These are phyloP conservation scores for Sonneratia alba DNA, from an alignment of 345 rosid species.

Conservation along the genomic window DNA sequence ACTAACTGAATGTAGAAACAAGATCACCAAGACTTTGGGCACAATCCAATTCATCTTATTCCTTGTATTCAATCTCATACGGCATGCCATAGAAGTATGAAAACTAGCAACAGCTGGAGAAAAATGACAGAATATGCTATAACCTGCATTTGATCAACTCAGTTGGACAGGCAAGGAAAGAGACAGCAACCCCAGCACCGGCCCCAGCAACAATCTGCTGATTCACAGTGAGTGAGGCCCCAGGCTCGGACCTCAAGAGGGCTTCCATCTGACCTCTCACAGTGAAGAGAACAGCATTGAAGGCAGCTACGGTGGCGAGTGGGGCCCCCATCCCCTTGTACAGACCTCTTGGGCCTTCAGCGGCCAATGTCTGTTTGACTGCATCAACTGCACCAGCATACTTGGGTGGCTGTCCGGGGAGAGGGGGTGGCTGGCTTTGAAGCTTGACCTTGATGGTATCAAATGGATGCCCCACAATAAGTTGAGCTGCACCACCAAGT, in stretches of 20 bases:
- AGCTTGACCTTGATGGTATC: constrained; percentile 99
- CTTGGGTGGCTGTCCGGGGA: constrained; percentile 72
- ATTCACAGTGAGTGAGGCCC: constrained; percentile 59
- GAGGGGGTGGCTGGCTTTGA: constrained; percentile 85
- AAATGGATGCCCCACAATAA: constrained; percentile 86
- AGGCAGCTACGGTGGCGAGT: constrained; percentile 93
- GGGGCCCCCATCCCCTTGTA: constrained; percentile 99
- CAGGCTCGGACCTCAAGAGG: constrained; percentile 71
- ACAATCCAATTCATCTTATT: not conserved
- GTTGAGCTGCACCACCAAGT: constrained; percentile 89
- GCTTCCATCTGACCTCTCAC: constrained; percentile 94
- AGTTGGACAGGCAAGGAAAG: constrained; percentile 97
- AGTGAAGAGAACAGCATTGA: constrained; percentile 88
- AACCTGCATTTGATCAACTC: constrained; percentile 98
- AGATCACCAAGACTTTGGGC: not conserved
- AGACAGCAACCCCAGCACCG: constrained; percentile 93
- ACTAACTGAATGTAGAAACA: not conserved
- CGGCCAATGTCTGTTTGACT: constrained; percentile 68
- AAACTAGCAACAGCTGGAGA: not conserved
- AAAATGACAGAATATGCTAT: not conserved
- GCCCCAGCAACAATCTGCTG: constrained; percentile 84
- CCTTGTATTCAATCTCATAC: not conserved
- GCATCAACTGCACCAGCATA: constrained; percentile 82
- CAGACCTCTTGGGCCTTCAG: constrained; percentile 90
- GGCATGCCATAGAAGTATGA: not conserved